These are phyloP conservation scores for Colletotrichum sp. DNA, from an alignment of 2,329 filamentous ascomycete species.

Conservation along the genomic window DNA sequence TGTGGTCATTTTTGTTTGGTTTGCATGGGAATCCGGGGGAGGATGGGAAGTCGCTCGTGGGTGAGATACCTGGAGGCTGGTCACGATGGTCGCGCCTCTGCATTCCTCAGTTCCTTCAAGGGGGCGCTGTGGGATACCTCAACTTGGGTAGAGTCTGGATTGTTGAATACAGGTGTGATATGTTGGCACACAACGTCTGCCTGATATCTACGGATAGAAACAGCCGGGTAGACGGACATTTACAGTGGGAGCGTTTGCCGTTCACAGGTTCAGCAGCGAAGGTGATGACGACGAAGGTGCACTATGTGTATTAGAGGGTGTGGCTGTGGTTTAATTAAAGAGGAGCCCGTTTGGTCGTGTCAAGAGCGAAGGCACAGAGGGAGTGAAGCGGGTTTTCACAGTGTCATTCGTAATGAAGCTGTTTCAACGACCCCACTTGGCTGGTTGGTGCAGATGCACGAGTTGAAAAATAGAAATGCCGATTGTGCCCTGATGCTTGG, in stretches of 20 bases:
- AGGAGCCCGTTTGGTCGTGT: slow-evolving; percentile 1
- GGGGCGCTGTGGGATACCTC: background rate
- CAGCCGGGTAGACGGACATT: background rate
- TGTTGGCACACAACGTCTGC: background rate
- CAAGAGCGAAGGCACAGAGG: background rate
- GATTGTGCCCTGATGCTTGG: background rate
- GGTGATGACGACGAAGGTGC: background rate
- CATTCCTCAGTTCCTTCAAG: background rate
- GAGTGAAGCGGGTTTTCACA: background rate
- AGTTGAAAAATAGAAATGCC: slow-evolving; percentile 19
- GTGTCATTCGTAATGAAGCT: slow-evolving; percentile 21
- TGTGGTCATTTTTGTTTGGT: background rate
- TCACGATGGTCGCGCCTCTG: background rate
- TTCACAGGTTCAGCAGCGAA: background rate
- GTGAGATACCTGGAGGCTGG: background rate
- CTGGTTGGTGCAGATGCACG: background rate
- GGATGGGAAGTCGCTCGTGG: background rate
- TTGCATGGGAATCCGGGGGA: background rate
- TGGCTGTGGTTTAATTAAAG: slow-evolving; percentile 19
- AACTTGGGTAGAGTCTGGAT: background rate
- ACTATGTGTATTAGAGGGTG: background rate
- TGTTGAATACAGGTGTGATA: background rate
- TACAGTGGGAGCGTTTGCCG: background rate
- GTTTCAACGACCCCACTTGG: slow-evolving; percentile 21
- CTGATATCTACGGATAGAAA: background rate